Evolutionary conservation across 139 green algal species (phyloP).

Genomic region (Coelastrella sp.): DNA sequence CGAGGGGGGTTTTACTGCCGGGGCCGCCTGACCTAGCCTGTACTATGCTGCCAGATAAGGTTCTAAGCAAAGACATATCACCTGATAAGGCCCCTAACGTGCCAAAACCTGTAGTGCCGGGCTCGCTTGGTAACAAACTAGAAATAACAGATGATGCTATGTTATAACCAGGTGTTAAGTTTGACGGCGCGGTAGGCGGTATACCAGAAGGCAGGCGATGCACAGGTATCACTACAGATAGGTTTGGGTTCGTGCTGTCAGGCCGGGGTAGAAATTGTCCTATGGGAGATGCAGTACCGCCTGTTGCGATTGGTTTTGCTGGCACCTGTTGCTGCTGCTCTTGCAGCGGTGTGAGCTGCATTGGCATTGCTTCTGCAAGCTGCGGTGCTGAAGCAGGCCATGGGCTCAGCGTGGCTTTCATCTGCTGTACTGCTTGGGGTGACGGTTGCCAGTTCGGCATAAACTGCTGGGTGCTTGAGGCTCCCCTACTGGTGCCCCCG

Average conservation of each 20-base stretch:
- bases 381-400: not conserved
- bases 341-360: no score
- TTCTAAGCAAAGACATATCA: not conserved
- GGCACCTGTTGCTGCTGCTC: not conserved
- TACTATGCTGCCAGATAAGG: not conserved
- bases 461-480: not conserved
- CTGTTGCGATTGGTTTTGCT: no score
- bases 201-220: not conserved
- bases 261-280: not conserved
- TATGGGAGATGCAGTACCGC: not conserved
- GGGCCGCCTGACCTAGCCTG: not conserved
- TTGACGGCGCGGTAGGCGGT: not conserved
- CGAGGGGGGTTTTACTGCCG: not conserved
- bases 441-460: not conserved
- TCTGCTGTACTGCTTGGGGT: not conserved
- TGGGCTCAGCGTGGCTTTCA: no score
- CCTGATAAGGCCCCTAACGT: not conserved
- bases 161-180: not conserved
- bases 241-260: not conserved
- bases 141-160: not conserved
- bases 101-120: not conserved
- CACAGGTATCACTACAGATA: not conserved
- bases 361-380: not conserved
- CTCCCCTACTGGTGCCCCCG: not conserved
- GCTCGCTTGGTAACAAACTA: not conserved